Conservation (phyloP, 108 stramenopile genomes). For the Nannochloropsis granulata region DNA sequence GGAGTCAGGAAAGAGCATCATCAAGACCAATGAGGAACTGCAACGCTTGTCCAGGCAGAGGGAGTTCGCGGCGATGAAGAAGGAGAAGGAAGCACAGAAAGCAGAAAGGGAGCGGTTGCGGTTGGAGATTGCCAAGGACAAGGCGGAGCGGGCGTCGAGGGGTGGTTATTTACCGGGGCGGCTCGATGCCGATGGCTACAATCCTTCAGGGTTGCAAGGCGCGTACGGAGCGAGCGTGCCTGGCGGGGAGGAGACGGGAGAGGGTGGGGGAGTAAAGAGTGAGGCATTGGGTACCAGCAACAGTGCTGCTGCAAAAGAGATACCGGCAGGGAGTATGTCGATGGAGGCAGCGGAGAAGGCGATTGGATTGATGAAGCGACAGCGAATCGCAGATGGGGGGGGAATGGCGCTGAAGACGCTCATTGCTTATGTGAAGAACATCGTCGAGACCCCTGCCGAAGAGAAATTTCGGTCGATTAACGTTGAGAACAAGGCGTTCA, state of each 20-base stretch:
- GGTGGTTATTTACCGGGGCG: constrained; percentile 62
- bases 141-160: constrained; percentile 60
- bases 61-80: constrained; percentile 43
- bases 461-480: constrained; percentile 61
- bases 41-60: constrained; percentile 64
- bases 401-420: constrained; percentile 73
- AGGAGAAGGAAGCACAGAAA: constrained; percentile 10
- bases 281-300: neutral
- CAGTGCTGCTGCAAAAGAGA: neutral
- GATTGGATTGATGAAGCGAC: constrained; percentile 12
- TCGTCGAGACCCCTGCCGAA: constrained; percentile 59
- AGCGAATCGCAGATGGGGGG: constrained; percentile 67
- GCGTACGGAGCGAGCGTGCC: constrained; percentile 24
- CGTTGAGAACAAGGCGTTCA: constrained; percentile 82
- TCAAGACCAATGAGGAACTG: constrained; percentile 52
- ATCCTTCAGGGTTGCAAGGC: constrained; percentile 74
- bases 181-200: constrained; percentile 80
- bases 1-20: constrained; percentile 8
- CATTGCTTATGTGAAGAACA: constrained; percentile 61
- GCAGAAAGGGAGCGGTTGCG: constrained; percentile 57
- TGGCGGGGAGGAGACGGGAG: neutral
- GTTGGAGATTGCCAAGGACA: constrained; percentile 77
- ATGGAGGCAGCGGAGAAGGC: constrained; percentile 14
- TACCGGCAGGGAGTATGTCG: neutral
- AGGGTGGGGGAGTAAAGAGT: neutral